Evolutionary conservation across 2,329 filamentous ascomycete genomes (phyloP).

Genomic region (Botrytis squamosa): DNA sequence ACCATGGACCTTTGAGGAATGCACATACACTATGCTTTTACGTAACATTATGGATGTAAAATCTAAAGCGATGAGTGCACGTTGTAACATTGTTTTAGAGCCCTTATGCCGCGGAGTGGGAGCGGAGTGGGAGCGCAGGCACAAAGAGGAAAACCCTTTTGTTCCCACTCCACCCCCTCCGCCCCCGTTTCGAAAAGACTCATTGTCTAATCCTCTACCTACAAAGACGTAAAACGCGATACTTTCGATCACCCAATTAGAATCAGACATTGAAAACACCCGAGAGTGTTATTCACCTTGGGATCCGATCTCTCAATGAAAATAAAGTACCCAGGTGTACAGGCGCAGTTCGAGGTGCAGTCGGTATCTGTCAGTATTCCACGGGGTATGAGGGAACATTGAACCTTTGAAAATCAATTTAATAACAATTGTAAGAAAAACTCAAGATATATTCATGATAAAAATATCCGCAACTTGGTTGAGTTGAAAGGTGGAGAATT

Average conservation of each 20-base stretch:
- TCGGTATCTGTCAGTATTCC: not conserved
- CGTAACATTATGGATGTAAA: not conserved
- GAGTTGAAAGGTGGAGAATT: not conserved
- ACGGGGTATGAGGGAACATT: not conserved
- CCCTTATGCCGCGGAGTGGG: not conserved
- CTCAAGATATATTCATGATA: not conserved
- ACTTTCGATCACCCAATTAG: not conserved
- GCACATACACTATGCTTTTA: not conserved
- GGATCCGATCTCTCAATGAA: not conserved
- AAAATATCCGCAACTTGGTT: not conserved
- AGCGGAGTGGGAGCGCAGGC: not conserved
- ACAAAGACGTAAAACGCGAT: not conserved
- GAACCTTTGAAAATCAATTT: not conserved
- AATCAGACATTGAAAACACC: not conserved
- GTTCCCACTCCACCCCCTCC: too few species aligned
- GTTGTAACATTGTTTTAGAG: not conserved
- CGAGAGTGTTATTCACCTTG: not conserved
- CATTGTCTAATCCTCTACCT: not conserved
- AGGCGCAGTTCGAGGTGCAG: not conserved
- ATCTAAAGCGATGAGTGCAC: not conserved
- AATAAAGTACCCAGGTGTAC: not conserved
- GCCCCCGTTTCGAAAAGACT: not conserved
- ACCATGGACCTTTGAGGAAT: not conserved
- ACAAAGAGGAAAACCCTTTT: not conserved
- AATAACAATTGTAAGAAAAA: not conserved